Evolutionary conservation across 2,329 filamentous ascomycete species (phyloP).

Genomic region (Alternaria triticina): DNA sequence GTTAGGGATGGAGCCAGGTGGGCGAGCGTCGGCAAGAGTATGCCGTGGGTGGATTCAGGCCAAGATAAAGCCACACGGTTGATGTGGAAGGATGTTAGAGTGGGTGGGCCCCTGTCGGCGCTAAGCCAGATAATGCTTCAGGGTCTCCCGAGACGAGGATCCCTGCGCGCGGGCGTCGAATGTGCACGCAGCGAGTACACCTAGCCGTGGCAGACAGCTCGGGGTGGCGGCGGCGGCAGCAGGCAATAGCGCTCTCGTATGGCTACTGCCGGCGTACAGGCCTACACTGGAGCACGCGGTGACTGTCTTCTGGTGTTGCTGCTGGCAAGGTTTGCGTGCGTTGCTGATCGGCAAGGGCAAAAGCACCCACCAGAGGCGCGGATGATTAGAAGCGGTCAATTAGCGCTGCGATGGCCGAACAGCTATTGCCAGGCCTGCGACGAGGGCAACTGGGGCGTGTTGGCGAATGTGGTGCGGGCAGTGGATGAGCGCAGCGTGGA

Average conservation of each 20-base stretch:
- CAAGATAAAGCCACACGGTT: conserved; percentile 20
- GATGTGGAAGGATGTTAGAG: conserved; percentile 32
- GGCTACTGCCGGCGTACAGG: not conserved
- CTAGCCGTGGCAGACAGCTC: not conserved
- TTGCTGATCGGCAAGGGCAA: conserved; percentile 4
- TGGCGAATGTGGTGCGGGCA: not conserved
- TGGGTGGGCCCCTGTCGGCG: conserved; percentile 11
- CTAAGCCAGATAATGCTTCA: conserved; percentile 13
- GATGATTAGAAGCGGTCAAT: conserved; percentile 17
- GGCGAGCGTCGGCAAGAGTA: conserved; percentile 27
- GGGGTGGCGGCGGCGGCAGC: conserved; percentile 12
- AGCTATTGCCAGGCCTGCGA: not conserved
- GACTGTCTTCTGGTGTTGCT: not conserved
- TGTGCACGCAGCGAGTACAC: not conserved
- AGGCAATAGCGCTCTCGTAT: not conserved
- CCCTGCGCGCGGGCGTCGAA: conserved; percentile 21
- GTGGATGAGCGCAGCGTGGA: not conserved
- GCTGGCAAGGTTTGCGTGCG: not conserved
- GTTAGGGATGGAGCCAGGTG: conserved; percentile 19
- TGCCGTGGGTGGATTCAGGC: conserved; percentile 22
- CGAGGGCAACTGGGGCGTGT: not conserved
- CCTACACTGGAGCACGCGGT: no score
- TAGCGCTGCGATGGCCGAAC: conserved; percentile 14
- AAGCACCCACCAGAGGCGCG: conserved; percentile 6
- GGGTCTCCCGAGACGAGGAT: conserved; percentile 14